Base-by-base conservation (phyloP, 139 green algal genomes). In the Ettlia oleoabundans region DNA sequence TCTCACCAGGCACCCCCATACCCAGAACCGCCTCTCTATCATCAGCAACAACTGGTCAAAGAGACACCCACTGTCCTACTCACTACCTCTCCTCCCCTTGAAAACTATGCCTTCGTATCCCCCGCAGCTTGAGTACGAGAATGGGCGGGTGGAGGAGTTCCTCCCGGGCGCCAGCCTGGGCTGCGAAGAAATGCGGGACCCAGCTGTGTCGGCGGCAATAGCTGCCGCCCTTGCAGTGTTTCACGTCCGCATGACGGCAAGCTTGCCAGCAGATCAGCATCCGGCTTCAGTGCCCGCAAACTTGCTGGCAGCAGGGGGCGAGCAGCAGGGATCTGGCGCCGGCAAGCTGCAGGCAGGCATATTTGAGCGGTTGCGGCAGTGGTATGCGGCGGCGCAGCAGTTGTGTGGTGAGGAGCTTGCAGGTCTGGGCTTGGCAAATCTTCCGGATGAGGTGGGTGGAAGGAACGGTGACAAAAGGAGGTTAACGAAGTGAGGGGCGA, bases 91-190 rank as follows among this genome's bases (percentile, higher is more conserved):
- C n/a, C n/a, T n/a, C n/a, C n/a, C n/a, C n/a, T n/a, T 24, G 21
- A 66, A 35, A 8, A 6, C 58, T 24, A 6, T 9, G 24, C 58
- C 9, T 19, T 8, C 15, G 58, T 24, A 24, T 66, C 21, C 15
- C 15, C 58, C 24, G 40, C 85, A 89, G 85, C 71, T 78, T 1
- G 75, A 87, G 53, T 94, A 92, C 52, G 32, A 28, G 33, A 93
- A 91, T 38, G 91, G 89, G 1, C 81, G 91, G 1, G 71, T 95
- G 15, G 91, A 95, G 71, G 87, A 95, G 78, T 95, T 91, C 43
- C 68, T 95, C 69, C 62, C 75, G 21, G 88, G 84, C 22, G 77
- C 78, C 32, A 81, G 21, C n/a, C 55, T 95, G 8, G 88, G 38
- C 1, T 81, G 83, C 0, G 72, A 55, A 8, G 65, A 83, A 35